Conservation (phyloP, 176 grass and related monocot genomes). For the Echinochloa phyllopogon region DNA sequence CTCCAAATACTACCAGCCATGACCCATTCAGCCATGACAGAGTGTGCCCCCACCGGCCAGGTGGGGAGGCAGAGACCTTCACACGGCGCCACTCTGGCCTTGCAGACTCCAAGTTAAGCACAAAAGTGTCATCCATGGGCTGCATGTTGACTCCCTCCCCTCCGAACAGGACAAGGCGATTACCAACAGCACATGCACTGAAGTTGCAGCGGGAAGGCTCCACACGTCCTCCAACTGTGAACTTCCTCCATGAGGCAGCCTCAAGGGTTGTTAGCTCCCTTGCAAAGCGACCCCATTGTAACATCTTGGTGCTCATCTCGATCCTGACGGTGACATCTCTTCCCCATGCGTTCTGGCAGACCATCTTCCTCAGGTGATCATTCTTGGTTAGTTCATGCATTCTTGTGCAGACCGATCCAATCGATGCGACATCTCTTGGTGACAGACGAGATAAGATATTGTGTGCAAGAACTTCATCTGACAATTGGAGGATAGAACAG, state of each 20-base stretch:
- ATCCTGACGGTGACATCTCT: slow-evolving; percentile 79
- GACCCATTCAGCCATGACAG: slow-evolving; percentile 91
- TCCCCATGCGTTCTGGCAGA: slow-evolving; percentile 97
- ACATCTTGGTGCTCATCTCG: slow-evolving; percentile 81
- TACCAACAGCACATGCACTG: slow-evolving; percentile 89
- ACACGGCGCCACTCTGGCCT: slow-evolving; percentile 85
- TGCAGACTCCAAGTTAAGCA: slow-evolving; percentile 81
- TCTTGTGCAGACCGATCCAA: slow-evolving; percentile 86
- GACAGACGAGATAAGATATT: slow-evolving; percentile 84
- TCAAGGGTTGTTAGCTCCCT: slow-evolving; percentile 97
- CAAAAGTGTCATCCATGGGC: slow-evolving; percentile 97
- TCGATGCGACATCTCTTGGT: slow-evolving; percentile 85
- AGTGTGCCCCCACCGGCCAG: slow-evolving; percentile 91
- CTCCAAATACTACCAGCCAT: slow-evolving; percentile 96
- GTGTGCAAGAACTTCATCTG: slow-evolving; percentile 95
- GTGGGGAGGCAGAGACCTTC: slow-evolving; percentile 85
- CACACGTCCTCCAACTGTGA: slow-evolving; percentile 82
- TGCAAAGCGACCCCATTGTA: slow-evolving; percentile 92
- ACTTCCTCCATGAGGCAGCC: slow-evolving; percentile 93
- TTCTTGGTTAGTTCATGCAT: slow-evolving; percentile 87
- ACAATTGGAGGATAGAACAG: slow-evolving; percentile 80
- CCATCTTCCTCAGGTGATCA: slow-evolving; percentile 87
- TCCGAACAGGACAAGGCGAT: slow-evolving; percentile 90
- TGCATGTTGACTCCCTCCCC: slow-evolving; percentile 96
- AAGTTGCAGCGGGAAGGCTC: slow-evolving; percentile 99